Percentiles rank a stretch among this genome's conserved stretches.
Conservation (phyloP, 2,329 filamentous ascomycete genomes). For the Talaromyces sp. region DNA sequence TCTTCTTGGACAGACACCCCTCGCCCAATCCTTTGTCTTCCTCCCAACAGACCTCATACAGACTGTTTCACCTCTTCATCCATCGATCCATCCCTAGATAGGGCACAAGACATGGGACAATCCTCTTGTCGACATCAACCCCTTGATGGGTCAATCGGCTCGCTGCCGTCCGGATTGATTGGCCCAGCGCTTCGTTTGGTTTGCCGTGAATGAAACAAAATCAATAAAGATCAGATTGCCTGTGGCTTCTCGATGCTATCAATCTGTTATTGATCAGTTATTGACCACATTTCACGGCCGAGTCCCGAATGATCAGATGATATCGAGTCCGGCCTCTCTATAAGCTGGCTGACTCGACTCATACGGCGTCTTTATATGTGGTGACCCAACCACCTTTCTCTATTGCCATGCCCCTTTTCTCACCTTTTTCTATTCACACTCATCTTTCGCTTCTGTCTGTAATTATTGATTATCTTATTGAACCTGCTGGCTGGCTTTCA, state of each 20-base stretch:
- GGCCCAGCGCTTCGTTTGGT: not conserved
- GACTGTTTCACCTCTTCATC: slow-evolving; percentile 3
- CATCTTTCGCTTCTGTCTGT: slow-evolving; percentile 6
- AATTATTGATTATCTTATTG: slow-evolving; percentile 3
- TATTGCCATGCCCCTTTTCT: not conserved
- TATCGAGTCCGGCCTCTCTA: not conserved
- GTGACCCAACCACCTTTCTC: slow-evolving; percentile 2
- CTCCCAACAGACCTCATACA: not conserved
- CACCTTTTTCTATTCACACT: not conserved
- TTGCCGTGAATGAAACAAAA: not conserved
- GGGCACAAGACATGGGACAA: not conserved
- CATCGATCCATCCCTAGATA: not conserved
- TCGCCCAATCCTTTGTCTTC: not conserved
- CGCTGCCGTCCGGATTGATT: not conserved
- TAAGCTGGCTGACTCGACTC: slow-evolving; percentile 5
- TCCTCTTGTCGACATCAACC: not conserved
- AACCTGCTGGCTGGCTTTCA: slow-evolving; percentile 5
- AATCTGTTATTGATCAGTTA: not conserved
- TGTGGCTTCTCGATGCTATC: not conserved
- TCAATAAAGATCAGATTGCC: not conserved
- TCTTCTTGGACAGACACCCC: not conserved
- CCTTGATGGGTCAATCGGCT: slow-evolving; percentile 1
- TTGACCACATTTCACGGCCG: not conserved
- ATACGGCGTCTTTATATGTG: slow-evolving; percentile 5
- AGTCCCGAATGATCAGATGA: not conserved